Evolutionary conservation across 2,329 filamentous ascomycete species (phyloP).

Genomic region (Ophiocordyceps australis): DNA sequence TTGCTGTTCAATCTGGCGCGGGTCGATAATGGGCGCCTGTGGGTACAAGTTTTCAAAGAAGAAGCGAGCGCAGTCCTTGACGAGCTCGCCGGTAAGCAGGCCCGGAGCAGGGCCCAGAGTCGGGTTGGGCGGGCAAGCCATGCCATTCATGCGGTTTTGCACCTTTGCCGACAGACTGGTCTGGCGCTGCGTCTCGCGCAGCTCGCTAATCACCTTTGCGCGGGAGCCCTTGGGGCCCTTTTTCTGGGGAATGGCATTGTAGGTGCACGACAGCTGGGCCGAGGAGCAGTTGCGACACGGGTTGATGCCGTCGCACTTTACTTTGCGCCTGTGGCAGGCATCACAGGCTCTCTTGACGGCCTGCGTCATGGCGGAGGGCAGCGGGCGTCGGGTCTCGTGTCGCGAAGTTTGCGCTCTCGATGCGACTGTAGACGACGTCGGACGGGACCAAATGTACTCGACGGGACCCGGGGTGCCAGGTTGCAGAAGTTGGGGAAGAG

Average conservation of each 20-base stretch:
- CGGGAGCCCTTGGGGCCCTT: conserved; percentile 59
- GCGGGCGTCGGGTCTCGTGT: conserved; percentile 1
- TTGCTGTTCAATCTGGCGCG: conserved; percentile 37
- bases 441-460: background rate
- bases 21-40: conserved; percentile 43
- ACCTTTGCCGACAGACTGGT: conserved; percentile 44
- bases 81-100: conserved; percentile 40
- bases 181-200: conserved; percentile 50
- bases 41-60: conserved; percentile 52
- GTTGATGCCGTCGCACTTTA: conserved; percentile 54
- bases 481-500: too few relatives aligned
- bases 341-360: conserved; percentile 49
- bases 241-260: conserved; percentile 59
- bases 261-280: conserved; percentile 50
- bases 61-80: conserved; percentile 48
- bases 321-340: conserved; percentile 56
- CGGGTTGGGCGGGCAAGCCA: conserved; percentile 26
- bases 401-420: background rate
- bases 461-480: too few relatives aligned
- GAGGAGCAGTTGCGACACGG: conserved; percentile 55
- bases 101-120: conserved; percentile 36
- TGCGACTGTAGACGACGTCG: background rate
- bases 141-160: conserved; percentile 39
- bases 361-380: conserved; percentile 20
- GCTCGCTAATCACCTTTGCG: conserved; percentile 58